These are phyloP conservation scores for Pleurotus platypus DNA, from an alignment of 768 basidiomycete species.

Conservation along the genomic window DNA sequence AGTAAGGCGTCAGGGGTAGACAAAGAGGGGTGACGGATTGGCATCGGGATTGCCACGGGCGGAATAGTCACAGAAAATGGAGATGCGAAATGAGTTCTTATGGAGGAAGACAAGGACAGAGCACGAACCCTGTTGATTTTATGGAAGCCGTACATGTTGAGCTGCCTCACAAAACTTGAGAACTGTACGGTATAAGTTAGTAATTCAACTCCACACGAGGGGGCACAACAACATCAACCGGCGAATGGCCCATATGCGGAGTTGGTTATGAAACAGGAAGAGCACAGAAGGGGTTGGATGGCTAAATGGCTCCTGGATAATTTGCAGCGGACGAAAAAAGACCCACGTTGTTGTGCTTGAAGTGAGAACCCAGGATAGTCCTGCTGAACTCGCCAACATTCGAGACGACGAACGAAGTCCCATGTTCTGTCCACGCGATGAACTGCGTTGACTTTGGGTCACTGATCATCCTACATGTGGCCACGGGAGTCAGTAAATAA, in stretches of 20 bases:
- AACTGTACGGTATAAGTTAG: conserved; percentile 45
- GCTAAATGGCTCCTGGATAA: conserved; percentile 9
- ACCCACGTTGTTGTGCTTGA: conserved; percentile 87
- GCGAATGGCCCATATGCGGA: too few species aligned
- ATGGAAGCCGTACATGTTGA: conserved; percentile 97
- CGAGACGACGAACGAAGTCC: conserved; percentile 82
- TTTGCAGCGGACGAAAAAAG: neutral
- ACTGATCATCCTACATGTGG: conserved; percentile 69
- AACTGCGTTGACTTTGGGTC: conserved; percentile 77
- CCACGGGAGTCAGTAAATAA: conserved; percentile 1
- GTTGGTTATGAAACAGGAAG: too few species aligned
- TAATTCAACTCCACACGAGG: too few species aligned
- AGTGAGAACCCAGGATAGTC: conserved; percentile 80
- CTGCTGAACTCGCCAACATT: conserved; percentile 85
- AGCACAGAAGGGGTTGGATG: neutral
- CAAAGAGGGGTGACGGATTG: too few species aligned
- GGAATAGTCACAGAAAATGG: neutral
- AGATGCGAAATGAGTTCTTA: too few species aligned
- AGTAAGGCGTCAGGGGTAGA: too few species aligned
- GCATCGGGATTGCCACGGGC: too few species aligned
- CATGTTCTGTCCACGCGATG: conserved; percentile 80
- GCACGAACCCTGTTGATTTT: conserved; percentile 80
- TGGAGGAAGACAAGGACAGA: neutral
- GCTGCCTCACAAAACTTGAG: conserved; percentile 89
- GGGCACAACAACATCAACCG: too few species aligned